phyloP scores from a whole-genome alignment of 345 rosid genomes.

The Eutrema japonicum region DNA sequence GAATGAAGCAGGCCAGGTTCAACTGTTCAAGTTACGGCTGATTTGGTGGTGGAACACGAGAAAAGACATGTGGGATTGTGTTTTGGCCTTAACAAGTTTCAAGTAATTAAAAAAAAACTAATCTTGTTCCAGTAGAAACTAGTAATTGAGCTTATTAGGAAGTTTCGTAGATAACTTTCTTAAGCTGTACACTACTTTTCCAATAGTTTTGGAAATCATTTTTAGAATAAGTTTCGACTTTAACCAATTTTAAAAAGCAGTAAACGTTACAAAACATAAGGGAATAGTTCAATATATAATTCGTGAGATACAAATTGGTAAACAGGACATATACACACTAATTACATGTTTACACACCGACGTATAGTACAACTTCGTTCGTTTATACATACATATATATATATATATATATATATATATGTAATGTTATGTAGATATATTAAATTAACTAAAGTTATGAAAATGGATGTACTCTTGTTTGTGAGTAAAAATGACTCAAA shows the following conservation, averaged over 20 bases:
- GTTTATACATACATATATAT: background rate
- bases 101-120: background rate
- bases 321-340: background rate
- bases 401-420: too few species aligned
- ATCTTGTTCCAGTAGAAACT: conserved; percentile 6
- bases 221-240: background rate
- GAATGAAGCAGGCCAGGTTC: conserved; percentile 36
- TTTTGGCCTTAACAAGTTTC: conserved; percentile 18
- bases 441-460: background rate
- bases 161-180: conserved; percentile 15
- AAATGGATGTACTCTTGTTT: background rate
- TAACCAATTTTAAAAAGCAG: background rate
- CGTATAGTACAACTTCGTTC: conserved; percentile 2
- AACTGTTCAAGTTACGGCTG: conserved; percentile 40
- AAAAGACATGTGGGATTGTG: conserved; percentile 46
- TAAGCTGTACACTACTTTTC: background rate
- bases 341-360: background rate
- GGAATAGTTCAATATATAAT: background rate
- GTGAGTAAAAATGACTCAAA: conserved; percentile 32
- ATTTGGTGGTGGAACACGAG: conserved; percentile 40
- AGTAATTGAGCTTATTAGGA: background rate
- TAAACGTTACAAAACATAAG: background rate
- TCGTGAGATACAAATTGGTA: background rate
- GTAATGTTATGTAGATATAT: background rate
- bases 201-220: background rate